These are phyloP conservation scores for Mycogone perniciosa DNA, from an alignment of 2,329 filamentous ascomycete species.

Conservation along the genomic window DNA sequence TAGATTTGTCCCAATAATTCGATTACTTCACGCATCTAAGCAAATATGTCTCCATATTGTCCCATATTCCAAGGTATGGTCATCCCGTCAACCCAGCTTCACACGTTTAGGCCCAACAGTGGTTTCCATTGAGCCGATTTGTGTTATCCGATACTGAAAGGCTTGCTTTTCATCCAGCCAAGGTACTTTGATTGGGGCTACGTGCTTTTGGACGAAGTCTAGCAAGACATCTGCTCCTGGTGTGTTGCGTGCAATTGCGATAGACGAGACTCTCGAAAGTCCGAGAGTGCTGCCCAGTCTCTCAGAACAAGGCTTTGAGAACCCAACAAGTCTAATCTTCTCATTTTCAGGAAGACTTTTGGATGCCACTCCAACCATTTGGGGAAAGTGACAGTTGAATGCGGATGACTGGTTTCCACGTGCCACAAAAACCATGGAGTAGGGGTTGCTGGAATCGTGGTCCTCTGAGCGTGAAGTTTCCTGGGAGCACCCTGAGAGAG, in stretches of 20 bases:
- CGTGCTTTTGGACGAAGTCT: slow-evolving; percentile 47
- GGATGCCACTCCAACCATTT: slow-evolving; percentile 47
- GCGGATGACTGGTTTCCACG: slow-evolving; percentile 51
- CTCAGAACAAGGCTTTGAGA: slow-evolving; percentile 54
- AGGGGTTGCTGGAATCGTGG: slow-evolving; percentile 21
- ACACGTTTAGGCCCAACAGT: slow-evolving; percentile 28
- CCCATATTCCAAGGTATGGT: background rate
- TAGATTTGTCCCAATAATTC: too few relatives aligned
- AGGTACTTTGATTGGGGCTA: slow-evolving; percentile 44
- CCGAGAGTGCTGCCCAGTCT: slow-evolving; percentile 51
- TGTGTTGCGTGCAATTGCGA: slow-evolving; percentile 52
- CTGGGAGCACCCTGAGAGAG: slow-evolving; percentile 22
- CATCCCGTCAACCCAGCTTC: slow-evolving; percentile 3
- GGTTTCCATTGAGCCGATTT: slow-evolving; percentile 31
- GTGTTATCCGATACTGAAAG: slow-evolving; percentile 25
- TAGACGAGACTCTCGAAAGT: slow-evolving; percentile 57
- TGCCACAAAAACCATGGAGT: slow-evolving; percentile 52
- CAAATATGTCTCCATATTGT: too few relatives aligned
- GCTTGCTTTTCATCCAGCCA: slow-evolving; percentile 40
- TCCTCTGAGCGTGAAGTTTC: background rate
- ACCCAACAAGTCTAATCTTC: slow-evolving; percentile 52
- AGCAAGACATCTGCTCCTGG: slow-evolving; percentile 52
- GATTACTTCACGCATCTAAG: too few relatives aligned
- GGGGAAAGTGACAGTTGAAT: slow-evolving; percentile 55
- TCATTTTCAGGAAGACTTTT: slow-evolving; percentile 30